Conservation (phyloP, 768 basidiomycete species). For the Tulasnella sp. region DNA sequence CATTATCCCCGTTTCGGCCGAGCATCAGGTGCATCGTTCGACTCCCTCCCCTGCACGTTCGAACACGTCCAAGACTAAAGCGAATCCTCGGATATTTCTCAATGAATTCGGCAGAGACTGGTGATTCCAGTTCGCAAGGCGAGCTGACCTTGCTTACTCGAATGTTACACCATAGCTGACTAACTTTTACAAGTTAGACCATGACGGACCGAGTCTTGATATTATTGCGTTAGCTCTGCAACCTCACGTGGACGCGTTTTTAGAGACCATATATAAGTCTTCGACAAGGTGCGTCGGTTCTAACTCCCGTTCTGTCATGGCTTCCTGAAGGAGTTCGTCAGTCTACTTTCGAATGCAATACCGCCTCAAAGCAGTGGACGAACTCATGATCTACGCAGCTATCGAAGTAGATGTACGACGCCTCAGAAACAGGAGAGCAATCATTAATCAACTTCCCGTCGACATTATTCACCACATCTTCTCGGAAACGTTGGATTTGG, state of each 20-base stretch:
- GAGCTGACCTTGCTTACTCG: neutral
- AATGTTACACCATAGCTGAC: neutral
- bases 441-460: neutral
- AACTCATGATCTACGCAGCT: neutral
- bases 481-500: neutral
- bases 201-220: neutral
- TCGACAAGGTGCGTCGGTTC: too few relatives aligned
- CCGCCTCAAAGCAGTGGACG: neutral
- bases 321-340: neutral
- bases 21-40: neutral
- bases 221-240: neutral
- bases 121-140: neutral
- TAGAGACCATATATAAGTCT: too few relatives aligned
- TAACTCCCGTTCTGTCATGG: too few relatives aligned
- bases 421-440: neutral
- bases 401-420: neutral
- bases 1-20: neutral
- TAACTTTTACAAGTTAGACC: neutral
- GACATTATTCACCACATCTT: neutral
- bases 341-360: neutral
- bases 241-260: neutral
- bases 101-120: neutral
- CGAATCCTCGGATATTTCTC: neutral
- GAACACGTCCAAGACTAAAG: neutral
- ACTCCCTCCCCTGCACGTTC: neutral